Evolutionary conservation across 768 basidiomycete genomes (phyloP).

Genomic region (Pleurotus tuber-regium): DNA sequence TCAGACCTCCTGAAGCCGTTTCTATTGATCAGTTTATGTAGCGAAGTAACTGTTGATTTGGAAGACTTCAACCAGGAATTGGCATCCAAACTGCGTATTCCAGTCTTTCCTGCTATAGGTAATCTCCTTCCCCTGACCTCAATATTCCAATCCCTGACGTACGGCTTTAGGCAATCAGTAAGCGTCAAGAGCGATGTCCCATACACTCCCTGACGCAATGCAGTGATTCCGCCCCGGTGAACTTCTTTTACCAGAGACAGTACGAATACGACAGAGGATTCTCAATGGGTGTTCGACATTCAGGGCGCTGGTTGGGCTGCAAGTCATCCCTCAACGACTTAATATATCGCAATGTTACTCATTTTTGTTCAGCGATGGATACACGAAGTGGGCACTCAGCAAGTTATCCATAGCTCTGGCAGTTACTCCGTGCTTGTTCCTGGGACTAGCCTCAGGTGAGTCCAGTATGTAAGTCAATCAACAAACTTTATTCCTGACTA

Average conservation of each 20-base stretch:
- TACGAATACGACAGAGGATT: conserved; percentile 18
- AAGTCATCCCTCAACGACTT: too few relatives aligned
- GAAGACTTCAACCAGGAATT: conserved; percentile 25
- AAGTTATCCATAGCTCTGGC: conserved; percentile 29
- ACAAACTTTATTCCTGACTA: neutral
- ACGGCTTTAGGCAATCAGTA: conserved; percentile 25
- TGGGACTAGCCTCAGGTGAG: conserved; percentile 27
- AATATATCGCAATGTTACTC: too few relatives aligned
- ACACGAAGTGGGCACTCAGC: conserved; percentile 19
- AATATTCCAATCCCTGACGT: neutral
- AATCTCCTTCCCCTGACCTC: conserved; percentile 1
- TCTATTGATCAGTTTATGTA: neutral
- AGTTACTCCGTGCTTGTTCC: conserved; percentile 32
- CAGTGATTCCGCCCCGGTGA: conserved; percentile 39
- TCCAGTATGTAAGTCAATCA: neutral
- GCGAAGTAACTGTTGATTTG: conserved; percentile 27
- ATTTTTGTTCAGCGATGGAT: conserved; percentile 39
- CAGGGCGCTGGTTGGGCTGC: conserved; percentile 28
- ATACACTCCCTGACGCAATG: neutral
- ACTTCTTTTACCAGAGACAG: conserved; percentile 35
- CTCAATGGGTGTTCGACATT: conserved; percentile 35
- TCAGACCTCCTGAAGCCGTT: neutral
- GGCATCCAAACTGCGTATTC: conserved; percentile 21
- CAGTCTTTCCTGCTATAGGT: conserved; percentile 30
- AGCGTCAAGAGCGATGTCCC: neutral